Evolutionary conservation across 139 green algal species (phyloP), one percentile per base, ranked within the genome.

Genomic region (Monoraphidium neglectum): DNA sequence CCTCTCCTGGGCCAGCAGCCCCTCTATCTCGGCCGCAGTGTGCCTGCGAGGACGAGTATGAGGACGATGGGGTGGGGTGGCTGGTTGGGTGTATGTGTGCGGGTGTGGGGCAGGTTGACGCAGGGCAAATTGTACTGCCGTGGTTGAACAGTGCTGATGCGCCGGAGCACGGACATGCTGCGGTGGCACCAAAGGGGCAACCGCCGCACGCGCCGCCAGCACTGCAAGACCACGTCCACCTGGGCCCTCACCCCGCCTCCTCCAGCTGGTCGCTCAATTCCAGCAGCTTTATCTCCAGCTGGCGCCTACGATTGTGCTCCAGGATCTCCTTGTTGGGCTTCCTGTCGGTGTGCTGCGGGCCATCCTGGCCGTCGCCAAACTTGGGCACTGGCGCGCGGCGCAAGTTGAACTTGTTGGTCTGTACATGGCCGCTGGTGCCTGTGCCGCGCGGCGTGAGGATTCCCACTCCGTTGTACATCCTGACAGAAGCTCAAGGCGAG

Each of bases 381-480:
- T 81, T 47, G 26, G 66, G 60, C 36, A 80, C 54, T 24, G 85
- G 88, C 15, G 70, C 73, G 3, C 77, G 70, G 18, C 91, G 82
- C 33, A 97, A 66, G 80, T 97, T 95, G 82, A 99, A 99, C 74
- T 94, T 95, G 81, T 98, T 99, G 37, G 76, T 87, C 81, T 95
- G 88, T 12, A 99, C 95, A 93, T 99, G 92, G 13, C 96, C 96
- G 60, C 87, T 96, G 3, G 96, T 99, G 1, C 96, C 96, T 0
- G 90, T 92, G 21, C 96, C 96, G 37, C 96, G 87, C 2, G 92
- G 82, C n/a, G 91, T 97, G 2, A 94, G 83, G 23, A 99, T 65
- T n/a, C 96, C 96, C 28, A 99, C 95, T n/a, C 93, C 93, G 72
- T 97, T 97, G 76, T 97, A 97, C 92, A 96, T 96, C n/a, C n/a